A percentile compares a stretch with the other conserved stretches of the same genome.
Conservation (phyloP, 805 yeast species). For the Barnettozyma populi region DNA sequence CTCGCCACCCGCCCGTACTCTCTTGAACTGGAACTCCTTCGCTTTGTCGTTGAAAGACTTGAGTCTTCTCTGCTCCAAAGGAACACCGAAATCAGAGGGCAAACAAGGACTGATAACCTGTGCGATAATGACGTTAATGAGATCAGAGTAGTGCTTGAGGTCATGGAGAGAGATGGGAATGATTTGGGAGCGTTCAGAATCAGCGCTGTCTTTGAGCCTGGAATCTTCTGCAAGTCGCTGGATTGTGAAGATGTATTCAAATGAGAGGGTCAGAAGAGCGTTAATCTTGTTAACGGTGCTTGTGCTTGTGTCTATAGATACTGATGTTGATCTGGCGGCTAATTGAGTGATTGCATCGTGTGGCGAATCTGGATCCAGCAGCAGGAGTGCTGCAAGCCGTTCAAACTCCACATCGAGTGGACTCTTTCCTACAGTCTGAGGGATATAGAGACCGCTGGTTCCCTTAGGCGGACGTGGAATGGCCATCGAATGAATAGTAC, state of each 20-base stretch:
- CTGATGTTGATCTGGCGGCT: neutral
- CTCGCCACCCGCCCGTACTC: slow-evolving; percentile 3
- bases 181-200: slow-evolving; percentile 22
- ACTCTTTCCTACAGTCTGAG: slow-evolving; percentile 27
- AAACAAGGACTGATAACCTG: slow-evolving; percentile 69
- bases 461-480: neutral
- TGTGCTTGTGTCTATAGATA: neutral
- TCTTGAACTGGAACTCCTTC: slow-evolving; percentile 15
- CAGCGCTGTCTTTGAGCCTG: neutral
- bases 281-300: neutral
- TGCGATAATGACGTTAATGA: slow-evolving; percentile 59
- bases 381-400: slow-evolving; percentile 18
- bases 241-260: slow-evolving; percentile 11
- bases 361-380: slow-evolving; percentile 13
- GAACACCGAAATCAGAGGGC: slow-evolving; percentile 53
- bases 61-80: slow-evolving; percentile 53
- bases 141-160: slow-evolving; percentile 62
- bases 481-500: neutral
- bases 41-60: slow-evolving; percentile 37
- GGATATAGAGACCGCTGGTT: slow-evolving; percentile 18
- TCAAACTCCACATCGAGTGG: slow-evolving; percentile 30
- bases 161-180: slow-evolving; percentile 78
- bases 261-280: slow-evolving; percentile 4
- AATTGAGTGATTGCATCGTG: slow-evolving; percentile 15
- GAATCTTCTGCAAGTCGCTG: slow-evolving; percentile 13